A percentile compares a stretch with the other conserved stretches of the same genome.
Evolutionary conservation across 108 stramenopile genomes (phyloP).

Genomic region (Skeletonema potamos): DNA sequence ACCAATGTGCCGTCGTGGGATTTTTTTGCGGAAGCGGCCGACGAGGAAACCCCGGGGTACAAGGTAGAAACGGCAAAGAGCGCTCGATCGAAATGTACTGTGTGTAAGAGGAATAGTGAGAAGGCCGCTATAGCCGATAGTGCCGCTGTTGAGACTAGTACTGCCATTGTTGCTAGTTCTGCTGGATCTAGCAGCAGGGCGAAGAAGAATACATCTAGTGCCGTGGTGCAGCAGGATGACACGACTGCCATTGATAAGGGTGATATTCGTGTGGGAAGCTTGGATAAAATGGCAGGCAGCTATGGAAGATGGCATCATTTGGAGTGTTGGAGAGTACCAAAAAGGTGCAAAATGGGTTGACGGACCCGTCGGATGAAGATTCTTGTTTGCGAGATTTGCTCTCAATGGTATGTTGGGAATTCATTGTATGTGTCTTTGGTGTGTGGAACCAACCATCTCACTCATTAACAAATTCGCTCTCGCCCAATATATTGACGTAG

Average conservation of each 20-base stretch:
- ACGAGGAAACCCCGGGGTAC: constrained; percentile 47
- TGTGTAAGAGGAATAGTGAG: constrained; percentile 1
- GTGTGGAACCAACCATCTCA: too few relatives aligned
- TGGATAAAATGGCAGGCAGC: constrained; percentile 36
- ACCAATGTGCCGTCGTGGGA: constrained; percentile 38
- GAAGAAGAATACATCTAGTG: background rate
- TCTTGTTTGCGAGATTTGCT: constrained; percentile 32
- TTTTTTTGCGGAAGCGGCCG: constrained; percentile 35
- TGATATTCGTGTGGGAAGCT: constrained; percentile 38
- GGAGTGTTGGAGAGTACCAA: constrained; percentile 41
- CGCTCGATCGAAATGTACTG: constrained; percentile 27
- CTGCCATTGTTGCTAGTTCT: background rate
- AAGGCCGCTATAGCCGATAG: constrained; percentile 1
- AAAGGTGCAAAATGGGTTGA: constrained; percentile 33
- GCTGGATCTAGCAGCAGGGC: constrained; percentile 1
- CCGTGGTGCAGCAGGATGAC: background rate
- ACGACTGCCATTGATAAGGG: constrained; percentile 15
- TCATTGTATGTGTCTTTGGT: background rate
- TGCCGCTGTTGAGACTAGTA: background rate
- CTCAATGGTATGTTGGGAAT: constrained; percentile 11
- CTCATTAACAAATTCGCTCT: background rate
- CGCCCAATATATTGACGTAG: background rate
- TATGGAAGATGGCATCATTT: constrained; percentile 59
- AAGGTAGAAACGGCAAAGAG: constrained; percentile 48
- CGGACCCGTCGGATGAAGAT: constrained; percentile 24